Evolutionary conservation across 495 filamentous ascomycete genomes (phyloP), one percentile per base, ranked within the genome.

Genomic region (Neurospora sp.): DNA sequence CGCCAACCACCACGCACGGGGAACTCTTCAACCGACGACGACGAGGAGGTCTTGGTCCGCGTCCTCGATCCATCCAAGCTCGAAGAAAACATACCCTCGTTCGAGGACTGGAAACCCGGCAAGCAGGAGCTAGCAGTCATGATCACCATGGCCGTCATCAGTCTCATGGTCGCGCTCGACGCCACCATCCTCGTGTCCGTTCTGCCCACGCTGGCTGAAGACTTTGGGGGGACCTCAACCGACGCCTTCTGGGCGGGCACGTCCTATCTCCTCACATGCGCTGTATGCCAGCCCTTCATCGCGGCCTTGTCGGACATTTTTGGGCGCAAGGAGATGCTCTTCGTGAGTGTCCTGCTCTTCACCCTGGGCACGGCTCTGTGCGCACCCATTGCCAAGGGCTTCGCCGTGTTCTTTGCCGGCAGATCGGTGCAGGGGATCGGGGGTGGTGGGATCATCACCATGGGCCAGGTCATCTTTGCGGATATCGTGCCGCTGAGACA

Each of bases 351-450:
- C 6, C 18, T 77, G 69, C 69, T 88, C 75, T 84, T 85, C 78
- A 74, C 80, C 39, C n/a, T 85, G 20, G 88, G 87, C 3, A 84
- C 84, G 3, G 74, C 84, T 3, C 76, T 87, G 1, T 83, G 83
- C 44, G 83, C 83, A 18, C 78, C 23, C 62, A 73, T 76, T 35
- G 80, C 85, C 16, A 80, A 79, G 16, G 76, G 72, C 71, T 83
- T 85, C 38, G 74, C 79, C 1, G 92, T 93, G 85, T 86, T 97
- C 70, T 87, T 97, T 54, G 87, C 88, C 0, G 94, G 93, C 9
- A 85, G 94, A 76, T 89, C 91, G 0, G 84, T 97, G 66, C 94
- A 97, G 78, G 94, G 94, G 62, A 84, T 92, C 20, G 94, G 93
- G 4, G 93, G 92, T 44, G 93, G 93, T 70, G 94, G 94, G 2